Conservation (phyloP, 176 grass and related monocot species). For the Lolium rigidum region DNA sequence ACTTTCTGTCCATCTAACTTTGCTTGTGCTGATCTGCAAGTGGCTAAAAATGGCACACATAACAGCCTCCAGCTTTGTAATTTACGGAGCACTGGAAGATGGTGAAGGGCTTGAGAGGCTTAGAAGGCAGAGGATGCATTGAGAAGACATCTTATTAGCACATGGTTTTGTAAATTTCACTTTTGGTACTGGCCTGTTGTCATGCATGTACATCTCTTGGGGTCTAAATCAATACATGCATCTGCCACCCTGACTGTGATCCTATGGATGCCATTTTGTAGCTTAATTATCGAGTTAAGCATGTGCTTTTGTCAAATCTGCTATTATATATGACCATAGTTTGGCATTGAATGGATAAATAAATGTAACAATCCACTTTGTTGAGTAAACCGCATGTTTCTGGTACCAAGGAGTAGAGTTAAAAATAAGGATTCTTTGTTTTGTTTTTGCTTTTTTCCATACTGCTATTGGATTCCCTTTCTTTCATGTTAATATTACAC, state of each 20-base stretch:
- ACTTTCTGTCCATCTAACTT: too few relatives aligned
- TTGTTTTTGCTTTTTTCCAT: too few relatives aligned
- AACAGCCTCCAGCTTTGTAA: too few relatives aligned
- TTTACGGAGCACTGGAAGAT: constrained; percentile 85
- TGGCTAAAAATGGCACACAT: too few relatives aligned
- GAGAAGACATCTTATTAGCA: constrained; percentile 4
- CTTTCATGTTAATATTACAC: too few relatives aligned
- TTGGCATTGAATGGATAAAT: background rate
- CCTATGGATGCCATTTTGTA: constrained; percentile 6
- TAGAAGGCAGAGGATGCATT: constrained; percentile 73
- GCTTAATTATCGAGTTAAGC: background rate
- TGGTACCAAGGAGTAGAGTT: background rate
- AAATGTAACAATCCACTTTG: background rate
- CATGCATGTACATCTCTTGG: constrained; percentile 34
- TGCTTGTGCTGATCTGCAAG: too few relatives aligned
- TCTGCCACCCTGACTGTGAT: constrained; percentile 1
- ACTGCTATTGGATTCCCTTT: too few relatives aligned
- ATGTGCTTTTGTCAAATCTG: background rate
- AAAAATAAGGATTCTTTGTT: background rate
- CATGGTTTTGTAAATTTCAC: too few relatives aligned
- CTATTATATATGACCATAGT: too few relatives aligned
- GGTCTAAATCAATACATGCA: constrained; percentile 35
- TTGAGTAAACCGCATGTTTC: too few relatives aligned
- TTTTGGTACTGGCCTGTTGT: background rate
- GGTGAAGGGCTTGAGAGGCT: constrained; percentile 84